Evolutionary conservation across 345 rosid species (phyloP).

Genomic region (Clausena lansium): DNA sequence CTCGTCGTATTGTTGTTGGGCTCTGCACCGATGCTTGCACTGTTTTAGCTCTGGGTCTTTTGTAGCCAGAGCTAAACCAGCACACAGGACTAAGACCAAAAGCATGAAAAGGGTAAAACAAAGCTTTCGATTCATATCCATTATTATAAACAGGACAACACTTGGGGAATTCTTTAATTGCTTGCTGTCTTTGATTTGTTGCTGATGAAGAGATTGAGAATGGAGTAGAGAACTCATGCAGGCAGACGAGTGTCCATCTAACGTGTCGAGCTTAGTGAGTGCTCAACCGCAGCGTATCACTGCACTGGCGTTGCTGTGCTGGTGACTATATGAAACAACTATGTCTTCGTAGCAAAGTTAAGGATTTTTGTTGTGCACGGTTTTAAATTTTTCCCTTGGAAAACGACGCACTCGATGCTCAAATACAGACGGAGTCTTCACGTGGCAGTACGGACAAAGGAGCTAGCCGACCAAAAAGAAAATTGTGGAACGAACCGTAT

Average conservation of each 20-base stretch:
- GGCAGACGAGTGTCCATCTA: constrained; percentile 30
- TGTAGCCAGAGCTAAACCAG: constrained; percentile 26
- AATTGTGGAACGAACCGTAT: no score
- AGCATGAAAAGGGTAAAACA: constrained; percentile 13
- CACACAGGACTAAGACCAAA: constrained; percentile 20
- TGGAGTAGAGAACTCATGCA: constrained; percentile 24
- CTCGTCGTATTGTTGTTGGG: constrained; percentile 26
- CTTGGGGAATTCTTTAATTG: neutral
- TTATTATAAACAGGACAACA: neutral
- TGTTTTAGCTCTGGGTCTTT: constrained; percentile 45
- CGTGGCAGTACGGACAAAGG: neutral
- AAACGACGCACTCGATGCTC: neutral
- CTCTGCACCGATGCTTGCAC: constrained; percentile 51
- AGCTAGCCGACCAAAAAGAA: neutral
- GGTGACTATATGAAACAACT: neutral
- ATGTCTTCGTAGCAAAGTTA: neutral
- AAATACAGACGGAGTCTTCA: neutral
- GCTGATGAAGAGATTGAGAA: neutral
- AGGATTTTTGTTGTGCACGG: neutral
- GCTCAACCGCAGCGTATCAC: constrained; percentile 22
- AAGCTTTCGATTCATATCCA: constrained; percentile 23
- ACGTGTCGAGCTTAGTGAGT: constrained; percentile 20
- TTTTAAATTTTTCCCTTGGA: neutral
- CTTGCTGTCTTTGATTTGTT: neutral
- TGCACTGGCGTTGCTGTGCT: neutral